A percentile compares a stretch with the other conserved stretches of the same genome.
Evolutionary conservation across 441 rosid species (phyloP).

Genomic region (Pelargonium australe): DNA sequence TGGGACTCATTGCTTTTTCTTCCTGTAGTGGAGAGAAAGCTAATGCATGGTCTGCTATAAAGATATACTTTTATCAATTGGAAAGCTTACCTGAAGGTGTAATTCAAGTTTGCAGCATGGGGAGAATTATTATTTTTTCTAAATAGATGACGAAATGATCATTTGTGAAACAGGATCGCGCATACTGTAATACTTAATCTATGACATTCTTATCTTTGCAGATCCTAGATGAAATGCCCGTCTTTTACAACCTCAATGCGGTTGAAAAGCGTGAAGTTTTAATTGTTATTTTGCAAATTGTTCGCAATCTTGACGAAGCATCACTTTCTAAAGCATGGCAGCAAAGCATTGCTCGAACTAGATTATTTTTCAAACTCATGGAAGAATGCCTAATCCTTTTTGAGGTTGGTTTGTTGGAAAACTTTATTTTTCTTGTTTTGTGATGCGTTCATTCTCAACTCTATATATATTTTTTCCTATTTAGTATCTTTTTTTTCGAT

Average conservation of each 20-base stretch:
- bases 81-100: not conserved
- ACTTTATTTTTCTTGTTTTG: constrained; percentile 14
- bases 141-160: not conserved
- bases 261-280: constrained; percentile 97
- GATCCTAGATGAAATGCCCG: constrained; percentile 99
- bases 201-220: constrained; percentile 39
- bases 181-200: constrained; percentile 11
- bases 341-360: constrained; percentile 96
- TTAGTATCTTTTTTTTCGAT: constrained; percentile 8
- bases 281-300: constrained; percentile 81
- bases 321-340: constrained; percentile 98
- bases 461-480: constrained; percentile 10
- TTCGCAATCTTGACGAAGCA: constrained; percentile 90
- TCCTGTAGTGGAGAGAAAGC: too few relatives aligned
- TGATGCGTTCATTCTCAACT: constrained; percentile 13
- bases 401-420: constrained; percentile 56
- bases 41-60: too few relatives aligned
- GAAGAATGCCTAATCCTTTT: constrained; percentile 94
- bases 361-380: constrained; percentile 94
- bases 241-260: constrained; percentile 90
- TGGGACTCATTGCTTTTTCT: too few relatives aligned
- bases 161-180: not conserved
- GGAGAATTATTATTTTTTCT: not conserved
- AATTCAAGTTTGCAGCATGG: not conserved
- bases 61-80: too few relatives aligned